Evolutionary conservation across 2,329 filamentous ascomycete genomes (phyloP).

Genomic region (Fusarium hainanense): DNA sequence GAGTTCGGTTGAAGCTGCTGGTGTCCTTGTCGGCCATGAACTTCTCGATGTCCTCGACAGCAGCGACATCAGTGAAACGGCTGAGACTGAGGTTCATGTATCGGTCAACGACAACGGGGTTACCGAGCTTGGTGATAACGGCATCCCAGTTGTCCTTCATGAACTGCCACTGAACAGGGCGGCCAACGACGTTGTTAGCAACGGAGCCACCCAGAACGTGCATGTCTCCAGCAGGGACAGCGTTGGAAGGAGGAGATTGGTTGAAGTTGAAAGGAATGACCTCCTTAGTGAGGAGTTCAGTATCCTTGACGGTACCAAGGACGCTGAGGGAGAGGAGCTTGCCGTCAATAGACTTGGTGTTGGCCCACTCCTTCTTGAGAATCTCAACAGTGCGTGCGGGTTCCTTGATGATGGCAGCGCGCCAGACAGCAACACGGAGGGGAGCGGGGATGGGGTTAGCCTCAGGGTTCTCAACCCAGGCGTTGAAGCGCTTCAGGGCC

Average conservation of each 20-base stretch:
- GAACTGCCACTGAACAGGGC: constrained; percentile 84
- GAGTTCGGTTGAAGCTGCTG: constrained; percentile 83
- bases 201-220: constrained; percentile 83
- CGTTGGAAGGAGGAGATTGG: constrained; percentile 63
- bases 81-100: constrained; percentile 83
- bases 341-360: constrained; percentile 86
- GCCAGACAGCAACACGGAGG: constrained; percentile 83
- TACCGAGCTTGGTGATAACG: constrained; percentile 77
- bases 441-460: constrained; percentile 80
- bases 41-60: constrained; percentile 78
- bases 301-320: constrained; percentile 78
- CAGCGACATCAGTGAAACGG: constrained; percentile 78
- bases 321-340: constrained; percentile 85
- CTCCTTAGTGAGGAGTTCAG: constrained; percentile 72
- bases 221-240: constrained; percentile 88
- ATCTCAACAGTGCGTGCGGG: constrained; percentile 76
- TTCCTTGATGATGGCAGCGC: constrained; percentile 76
- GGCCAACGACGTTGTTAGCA: constrained; percentile 76
- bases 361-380: constrained; percentile 86
- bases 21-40: constrained; percentile 94
- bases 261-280: constrained; percentile 84
- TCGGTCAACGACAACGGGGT: constrained; percentile 89
- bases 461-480: constrained; percentile 78
- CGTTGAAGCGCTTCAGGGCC: constrained; percentile 80
- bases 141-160: constrained; percentile 85